A percentile compares a stretch with the other conserved stretches of the same genome.
These are phyloP conservation scores for Aspergillus vadensis DNA, from an alignment of 2,329 filamentous ascomycete genomes.

Conservation along the genomic window DNA sequence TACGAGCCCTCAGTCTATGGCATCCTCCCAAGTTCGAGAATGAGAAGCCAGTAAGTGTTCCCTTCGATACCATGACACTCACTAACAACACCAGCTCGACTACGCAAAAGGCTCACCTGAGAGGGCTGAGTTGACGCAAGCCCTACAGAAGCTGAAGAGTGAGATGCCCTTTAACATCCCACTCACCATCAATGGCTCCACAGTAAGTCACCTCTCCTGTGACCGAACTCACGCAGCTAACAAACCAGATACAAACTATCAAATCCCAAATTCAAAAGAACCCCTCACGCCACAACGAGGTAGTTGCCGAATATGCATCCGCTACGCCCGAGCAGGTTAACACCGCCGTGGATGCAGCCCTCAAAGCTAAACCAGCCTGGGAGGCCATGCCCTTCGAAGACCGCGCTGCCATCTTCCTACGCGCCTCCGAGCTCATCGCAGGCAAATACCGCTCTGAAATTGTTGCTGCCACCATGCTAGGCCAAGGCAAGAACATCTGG, in stretches of 20 bases:
- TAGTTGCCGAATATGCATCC: conserved; percentile 29
- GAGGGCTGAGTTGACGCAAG: conserved; percentile 33
- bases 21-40: conserved; percentile 30
- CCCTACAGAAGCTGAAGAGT: conserved; percentile 33
- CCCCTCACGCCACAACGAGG: conserved; percentile 54
- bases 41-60: conserved; percentile 24
- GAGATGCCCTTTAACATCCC: conserved; percentile 36
- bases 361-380: conserved; percentile 84
- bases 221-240: neutral
- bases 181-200: conserved; percentile 28
- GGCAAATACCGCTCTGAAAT: conserved; percentile 94
- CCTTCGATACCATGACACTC: too few species aligned
- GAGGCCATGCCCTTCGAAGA: conserved; percentile 84
- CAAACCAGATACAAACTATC: conserved; percentile 19
- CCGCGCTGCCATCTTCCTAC: conserved; percentile 88
- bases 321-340: conserved; percentile 76
- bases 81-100: conserved; percentile 19
- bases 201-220: neutral
- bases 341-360: conserved; percentile 76
- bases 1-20: conserved; percentile 11
- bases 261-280: conserved; percentile 23
- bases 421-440: conserved; percentile 85
- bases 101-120: conserved; percentile 35
- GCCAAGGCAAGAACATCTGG: conserved; percentile 97
- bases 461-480: conserved; percentile 92